Base-by-base conservation (phyloP, 2,329 filamentous ascomycete genomes). In the Fusarium domesticum region DNA sequence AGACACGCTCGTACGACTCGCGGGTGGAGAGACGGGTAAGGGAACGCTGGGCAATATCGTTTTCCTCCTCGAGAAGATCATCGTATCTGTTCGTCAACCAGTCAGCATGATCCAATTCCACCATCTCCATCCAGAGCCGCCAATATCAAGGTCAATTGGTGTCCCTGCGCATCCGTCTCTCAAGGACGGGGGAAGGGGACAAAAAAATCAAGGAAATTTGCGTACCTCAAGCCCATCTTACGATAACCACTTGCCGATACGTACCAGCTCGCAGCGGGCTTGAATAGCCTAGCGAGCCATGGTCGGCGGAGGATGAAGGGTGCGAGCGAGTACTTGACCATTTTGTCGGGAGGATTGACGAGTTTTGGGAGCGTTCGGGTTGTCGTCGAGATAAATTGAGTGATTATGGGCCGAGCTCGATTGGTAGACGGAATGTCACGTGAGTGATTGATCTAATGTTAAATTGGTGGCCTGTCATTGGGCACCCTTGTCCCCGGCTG, bases 1-100 rank as follows among this genome's bases (percentile, higher is more conserved):
- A 98, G 69, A 97, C 83, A 70, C 93, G 92, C 77, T 98, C 93
- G 76, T 97, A 97, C 63, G 85, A 80, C 69, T 93, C 89, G 78
- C 95, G 89, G 63, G 89, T 80, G 46, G 87, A 82, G 52, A 98
- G 87, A 69, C 93, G 89, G 80, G 88, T 87, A 65, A 98, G 81
- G 53, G 93, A 93, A 61, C 85, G 80, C 71, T 93, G 85, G 63
- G 96, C 89, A 46, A 78, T 74, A 63, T 93, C 87, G 77, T 80
- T 86, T 76, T 98, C 93, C 74, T 98, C 93, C 68, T 87, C 83
- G 68, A 96, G 87, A 68, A 98, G 75, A 70, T 98, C 93, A 73
- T 98, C 93, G 78, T 85, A 84, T 72, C 93, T 97, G 38, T 48
- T 37, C 18, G 7, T 51, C 37, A 54, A 45, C 18, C 40, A 36